These are phyloP conservation scores for Penicillium coprophilum DNA, from an alignment of 495 filamentous ascomycete species.

Conservation along the genomic window DNA sequence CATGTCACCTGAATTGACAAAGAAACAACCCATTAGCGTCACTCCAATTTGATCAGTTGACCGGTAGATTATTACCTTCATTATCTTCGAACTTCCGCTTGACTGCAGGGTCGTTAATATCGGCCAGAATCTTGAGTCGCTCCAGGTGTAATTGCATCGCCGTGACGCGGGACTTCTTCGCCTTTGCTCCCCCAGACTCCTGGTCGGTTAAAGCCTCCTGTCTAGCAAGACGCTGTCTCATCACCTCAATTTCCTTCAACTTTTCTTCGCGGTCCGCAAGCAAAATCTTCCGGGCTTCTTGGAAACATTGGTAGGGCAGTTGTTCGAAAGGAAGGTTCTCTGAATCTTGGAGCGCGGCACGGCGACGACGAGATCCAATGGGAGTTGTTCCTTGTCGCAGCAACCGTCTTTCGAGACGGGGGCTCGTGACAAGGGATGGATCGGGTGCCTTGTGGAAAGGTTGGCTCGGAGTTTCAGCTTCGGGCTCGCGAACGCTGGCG, in stretches of 20 bases:
- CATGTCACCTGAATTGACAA: slow-evolving; percentile 72
- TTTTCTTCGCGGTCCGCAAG: slow-evolving; percentile 81
- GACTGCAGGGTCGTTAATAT: slow-evolving; percentile 93
- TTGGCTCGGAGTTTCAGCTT: slow-evolving; percentile 35
- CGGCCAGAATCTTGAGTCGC: slow-evolving; percentile 80
- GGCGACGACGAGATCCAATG: slow-evolving; percentile 79
- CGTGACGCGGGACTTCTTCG: slow-evolving; percentile 63
- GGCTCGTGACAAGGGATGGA: slow-evolving; percentile 51
- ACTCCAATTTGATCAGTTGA: neutral
- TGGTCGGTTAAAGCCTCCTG: slow-evolving; percentile 59
- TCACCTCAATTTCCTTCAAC: slow-evolving; percentile 59
- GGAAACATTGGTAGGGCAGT: slow-evolving; percentile 94
- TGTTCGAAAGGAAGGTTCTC: slow-evolving; percentile 82
- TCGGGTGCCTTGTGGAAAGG: slow-evolving; percentile 45
- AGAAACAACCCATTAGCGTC: slow-evolving; percentile 14
- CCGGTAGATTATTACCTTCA: slow-evolving; percentile 56
- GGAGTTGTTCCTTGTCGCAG: slow-evolving; percentile 58
- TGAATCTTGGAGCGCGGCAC: slow-evolving; percentile 68
- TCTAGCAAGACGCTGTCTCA: slow-evolving; percentile 57
- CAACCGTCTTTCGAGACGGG: slow-evolving; percentile 59
- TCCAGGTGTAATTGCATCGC: slow-evolving; percentile 75
- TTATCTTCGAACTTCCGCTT: slow-evolving; percentile 97
- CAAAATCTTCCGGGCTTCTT: slow-evolving; percentile 86
- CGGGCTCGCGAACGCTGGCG: slow-evolving; percentile 38
- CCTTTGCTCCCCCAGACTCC: slow-evolving; percentile 57